Base-by-base conservation (phyloP, 805 yeast genomes). In the Myxozyma lipomycoides region DNA sequence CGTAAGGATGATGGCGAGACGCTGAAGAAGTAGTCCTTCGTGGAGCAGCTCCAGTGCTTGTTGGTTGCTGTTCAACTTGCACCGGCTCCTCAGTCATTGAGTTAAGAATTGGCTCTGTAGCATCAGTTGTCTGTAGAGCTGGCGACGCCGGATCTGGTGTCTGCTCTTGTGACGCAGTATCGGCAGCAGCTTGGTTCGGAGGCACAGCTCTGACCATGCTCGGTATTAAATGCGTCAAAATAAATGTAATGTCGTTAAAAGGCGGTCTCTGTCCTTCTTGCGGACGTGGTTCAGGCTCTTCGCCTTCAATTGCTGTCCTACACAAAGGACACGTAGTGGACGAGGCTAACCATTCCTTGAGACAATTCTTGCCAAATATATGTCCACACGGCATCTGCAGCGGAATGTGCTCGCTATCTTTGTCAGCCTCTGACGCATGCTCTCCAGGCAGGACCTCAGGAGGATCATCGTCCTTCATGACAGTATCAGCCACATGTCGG, bases 241-340 rank as follows among this genome's bases (percentile, higher is more conserved):
- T 9, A 28, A 28, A 28, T 28, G 32, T 28, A 7, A 28, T 28
- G 12, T 32, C 40, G 23, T 26, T 17, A 5, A 36, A 38, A 1
- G 19, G 38, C 3, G 12, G 30, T 5, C 24, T 10, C 43, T 23
- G 17, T 22, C 25, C 44, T 18, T 32, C 21, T 42, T 35, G 23
- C 18, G 26, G 40, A 21, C 24, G 25, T 40, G 34, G 41, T 9
- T 30, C 40, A 34, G 34, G 54, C 36, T 47, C 38, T 35, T 56
- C 60, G 34, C 67, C 61, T 48, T 74, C 73, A 52, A 84, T 70
- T 19, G 75, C 70, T 17, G 72, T 72, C 51, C 98, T 79, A 65
- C 98, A 91, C 42, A 91, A 68, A 0, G 98, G 98, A 65, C 98
- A 90, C 1, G 87, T 79, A 26, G 79, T 76, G 61, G 84, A 82